These are phyloP conservation scores for Oleoguttula mirabilis DNA, from an alignment of 495 filamentous ascomycete genomes.

Conservation along the genomic window DNA sequence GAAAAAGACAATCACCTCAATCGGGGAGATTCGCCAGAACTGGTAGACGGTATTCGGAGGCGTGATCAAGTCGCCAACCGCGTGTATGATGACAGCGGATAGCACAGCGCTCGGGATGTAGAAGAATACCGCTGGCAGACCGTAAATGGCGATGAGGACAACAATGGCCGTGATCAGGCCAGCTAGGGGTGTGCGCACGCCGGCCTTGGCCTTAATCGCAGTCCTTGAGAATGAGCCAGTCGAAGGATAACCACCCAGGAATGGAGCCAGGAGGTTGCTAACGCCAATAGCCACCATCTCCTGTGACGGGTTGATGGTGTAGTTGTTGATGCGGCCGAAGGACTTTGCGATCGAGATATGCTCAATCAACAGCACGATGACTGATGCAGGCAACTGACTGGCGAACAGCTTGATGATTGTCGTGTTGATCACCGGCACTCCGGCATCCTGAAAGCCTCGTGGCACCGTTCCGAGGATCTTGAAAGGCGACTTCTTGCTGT, in stretches of 20 bases:
- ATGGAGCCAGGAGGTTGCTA: slow-evolving; percentile 82
- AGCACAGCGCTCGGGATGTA: slow-evolving; percentile 81
- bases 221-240: slow-evolving; percentile 96
- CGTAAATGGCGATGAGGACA: slow-evolving; percentile 91
- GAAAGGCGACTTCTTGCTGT: slow-evolving; percentile 39
- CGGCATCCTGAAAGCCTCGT: slow-evolving; percentile 64
- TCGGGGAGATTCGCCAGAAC: slow-evolving; percentile 85
- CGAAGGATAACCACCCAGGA: slow-evolving; percentile 86
- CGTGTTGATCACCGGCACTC: slow-evolving; percentile 57
- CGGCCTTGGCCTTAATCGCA: slow-evolving; percentile 96
- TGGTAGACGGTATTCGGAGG: slow-evolving; percentile 88
- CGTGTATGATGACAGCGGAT: slow-evolving; percentile 94
- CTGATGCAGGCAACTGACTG: slow-evolving; percentile 57
- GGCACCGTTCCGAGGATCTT: slow-evolving; percentile 66
- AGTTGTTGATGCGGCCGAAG: slow-evolving; percentile 93
- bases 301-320: slow-evolving; percentile 94
- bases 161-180: slow-evolving; percentile 82
- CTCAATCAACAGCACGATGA: slow-evolving; percentile 92
- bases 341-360: slow-evolving; percentile 83
- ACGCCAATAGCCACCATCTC: slow-evolving; percentile 93
- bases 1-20: slow-evolving; percentile 91
- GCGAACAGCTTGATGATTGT: slow-evolving; percentile 51
- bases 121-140: slow-evolving; percentile 81
- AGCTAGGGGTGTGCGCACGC: slow-evolving; percentile 84
- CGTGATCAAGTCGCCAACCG: slow-evolving; percentile 89